phyloP scores from a whole-genome alignment of 2,329 filamentous ascomycete genomes.

The Allantophomopsis cytisporea region DNA sequence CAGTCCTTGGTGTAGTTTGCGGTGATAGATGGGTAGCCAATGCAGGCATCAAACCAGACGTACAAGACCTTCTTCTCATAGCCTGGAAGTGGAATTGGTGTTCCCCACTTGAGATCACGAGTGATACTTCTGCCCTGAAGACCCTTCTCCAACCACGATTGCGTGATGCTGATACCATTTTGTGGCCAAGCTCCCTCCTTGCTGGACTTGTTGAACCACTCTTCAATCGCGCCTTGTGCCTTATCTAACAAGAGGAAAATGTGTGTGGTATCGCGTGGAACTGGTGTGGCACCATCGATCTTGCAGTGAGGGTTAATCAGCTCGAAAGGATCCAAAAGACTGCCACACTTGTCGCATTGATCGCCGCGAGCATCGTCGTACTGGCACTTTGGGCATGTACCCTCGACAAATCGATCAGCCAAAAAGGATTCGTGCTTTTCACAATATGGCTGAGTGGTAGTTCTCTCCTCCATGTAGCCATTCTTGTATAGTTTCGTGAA shows the following conservation, averaged over 20 bases:
- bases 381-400: conserved; percentile 61
- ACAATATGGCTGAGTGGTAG: conserved; percentile 84
- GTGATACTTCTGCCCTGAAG: conserved; percentile 82
- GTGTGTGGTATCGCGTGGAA: conserved; percentile 75
- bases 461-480: conserved; percentile 75
- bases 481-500: conserved; percentile 82
- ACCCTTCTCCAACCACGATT: conserved; percentile 72
- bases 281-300: conserved; percentile 70
- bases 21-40: conserved; percentile 92
- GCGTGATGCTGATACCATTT: conserved; percentile 64
- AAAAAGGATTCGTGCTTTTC: conserved; percentile 64
- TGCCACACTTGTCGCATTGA: conserved; percentile 64
- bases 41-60: conserved; percentile 77
- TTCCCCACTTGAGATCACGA: conserved; percentile 82
- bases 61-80: conserved; percentile 76
- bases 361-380: conserved; percentile 61
- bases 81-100: conserved; percentile 35
- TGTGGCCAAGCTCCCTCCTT: conserved; percentile 63
- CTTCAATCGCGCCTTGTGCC: conserved; percentile 61
- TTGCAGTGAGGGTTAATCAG: conserved; percentile 84
- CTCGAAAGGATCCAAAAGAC: conserved; percentile 41
- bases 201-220: conserved; percentile 64
- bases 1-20: conserved; percentile 80
- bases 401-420: conserved; percentile 78
- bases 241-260: conserved; percentile 80